Evolutionary conservation across 2,329 filamentous ascomycete species (phyloP), one percentile per base, ranked within the genome.

Genomic region (Exophiala sideris): DNA sequence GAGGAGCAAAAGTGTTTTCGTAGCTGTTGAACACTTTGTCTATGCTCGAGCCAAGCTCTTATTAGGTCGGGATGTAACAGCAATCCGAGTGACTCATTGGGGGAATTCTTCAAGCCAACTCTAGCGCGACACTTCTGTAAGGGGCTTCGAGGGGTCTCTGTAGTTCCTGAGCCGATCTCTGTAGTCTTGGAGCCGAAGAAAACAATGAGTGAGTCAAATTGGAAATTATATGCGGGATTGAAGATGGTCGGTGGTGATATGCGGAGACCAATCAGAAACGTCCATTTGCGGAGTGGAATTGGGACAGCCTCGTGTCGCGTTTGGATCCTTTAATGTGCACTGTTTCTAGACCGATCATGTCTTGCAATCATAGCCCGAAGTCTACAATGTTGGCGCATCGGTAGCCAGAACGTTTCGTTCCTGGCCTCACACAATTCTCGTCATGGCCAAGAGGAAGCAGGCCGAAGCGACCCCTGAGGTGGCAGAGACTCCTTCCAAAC

Each of bases 401-500:
- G 24, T 29, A 29, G 24, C 7, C 24, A 20, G 16, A 18, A 14
- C 39, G 18, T 2, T 10, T 41, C 14, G 14, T 41, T 14, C 39
- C 21, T 21, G 18, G 6, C 11, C 9, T n/a, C 12, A 41, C 39
- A 7, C 16, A 53, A 44, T 24, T 45, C 36, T 6, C 3, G 38
- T 14, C 11, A 57, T 57, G 55, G 48, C 47, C 5, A 60, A 60
- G 50, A 35, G 57, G 47, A 60, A 60, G 24, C 34, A 35, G n/a
- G 45, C 56, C 18, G 54, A 57, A 5, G 12, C 57, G 6, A n/a
- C 41, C 41, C 33, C 34, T 38, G 39, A 49, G 38, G 35, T 40
- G 12, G 32, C 45, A 46, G 41, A 51, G 14, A 57, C 56, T 40
- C 56, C 58, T 45, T 56, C 56, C 10, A 61, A 61, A 48, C 58